phyloP scores from a whole-genome alignment of 495 filamentous ascomycete species.

The Neurospora sp. region DNA sequence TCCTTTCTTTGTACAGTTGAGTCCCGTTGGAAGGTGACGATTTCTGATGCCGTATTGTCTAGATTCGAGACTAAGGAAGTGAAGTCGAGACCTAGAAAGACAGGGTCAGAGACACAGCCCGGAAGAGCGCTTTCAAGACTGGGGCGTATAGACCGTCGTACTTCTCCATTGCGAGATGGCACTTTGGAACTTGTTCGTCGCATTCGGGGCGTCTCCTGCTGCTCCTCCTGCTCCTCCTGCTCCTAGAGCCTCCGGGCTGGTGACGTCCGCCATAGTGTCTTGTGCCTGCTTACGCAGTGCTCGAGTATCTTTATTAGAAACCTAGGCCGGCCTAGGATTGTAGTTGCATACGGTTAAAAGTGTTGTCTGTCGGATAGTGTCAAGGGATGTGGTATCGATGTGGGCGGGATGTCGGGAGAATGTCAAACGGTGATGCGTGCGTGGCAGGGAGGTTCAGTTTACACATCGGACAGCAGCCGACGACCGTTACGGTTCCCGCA shows the following conservation, averaged over 20 bases:
- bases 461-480: not conserved
- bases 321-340: not conserved
- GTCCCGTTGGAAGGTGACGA: conserved; percentile 84
- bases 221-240: conserved; percentile 8
- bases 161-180: conserved; percentile 96
- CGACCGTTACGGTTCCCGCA: not conserved
- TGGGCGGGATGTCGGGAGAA: not conserved
- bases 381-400: conserved; percentile 3
- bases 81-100: conserved; percentile 67
- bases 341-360: conserved; percentile 1
- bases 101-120: conserved; percentile 1
- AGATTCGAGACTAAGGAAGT: conserved; percentile 76
- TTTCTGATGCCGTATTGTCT: conserved; percentile 84
- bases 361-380: conserved; percentile 6
- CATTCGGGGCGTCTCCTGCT: conserved; percentile 1
- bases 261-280: conserved; percentile 21
- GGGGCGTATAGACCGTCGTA: conserved; percentile 28
- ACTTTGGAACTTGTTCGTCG: conserved; percentile 77
- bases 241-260: conserved; percentile 13
- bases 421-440: not conserved
- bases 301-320: conserved; percentile 6
- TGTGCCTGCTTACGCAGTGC: conserved; percentile 4
- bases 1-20: conserved; percentile 91
- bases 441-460: not conserved
- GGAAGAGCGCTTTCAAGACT: not conserved